Conservation (phyloP, 192 early-diverging fungal species). For the Gaertneriomyces sp. region DNA sequence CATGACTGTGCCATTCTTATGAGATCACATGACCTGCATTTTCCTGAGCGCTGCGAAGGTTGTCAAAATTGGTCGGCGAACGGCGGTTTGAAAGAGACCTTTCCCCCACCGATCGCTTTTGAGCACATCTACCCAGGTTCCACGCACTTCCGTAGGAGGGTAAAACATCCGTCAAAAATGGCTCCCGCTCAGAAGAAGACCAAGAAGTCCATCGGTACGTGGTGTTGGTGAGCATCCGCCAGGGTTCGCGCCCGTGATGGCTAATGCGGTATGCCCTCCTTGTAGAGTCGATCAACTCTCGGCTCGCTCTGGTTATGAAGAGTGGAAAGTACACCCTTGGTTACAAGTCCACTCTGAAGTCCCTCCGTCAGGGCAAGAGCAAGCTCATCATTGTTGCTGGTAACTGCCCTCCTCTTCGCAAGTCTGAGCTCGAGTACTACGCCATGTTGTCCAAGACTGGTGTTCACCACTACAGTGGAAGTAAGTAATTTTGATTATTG, state of each 20-base stretch:
- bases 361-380: conserved; percentile 93
- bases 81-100: too few species aligned
- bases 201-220: conserved; percentile 58
- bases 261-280: background rate
- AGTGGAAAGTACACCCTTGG: conserved; percentile 97
- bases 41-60: too few species aligned
- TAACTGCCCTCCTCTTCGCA: conserved; percentile 99
- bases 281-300: conserved; percentile 95
- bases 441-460: conserved; percentile 99
- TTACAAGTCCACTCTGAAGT: conserved; percentile 99
- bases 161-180: conserved; percentile 25
- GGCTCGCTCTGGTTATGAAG: conserved; percentile 99
- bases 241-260: too few species aligned
- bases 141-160: too few species aligned
- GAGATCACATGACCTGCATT: too few species aligned
- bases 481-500: conserved; percentile 49
- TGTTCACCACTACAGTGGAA: conserved; percentile 99
- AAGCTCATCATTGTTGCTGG: conserved; percentile 99
- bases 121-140: too few species aligned
- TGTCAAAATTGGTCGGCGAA: too few species aligned
- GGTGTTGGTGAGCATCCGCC: background rate
- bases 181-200: conserved; percentile 67
- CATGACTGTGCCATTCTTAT: too few species aligned
- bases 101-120: too few species aligned
- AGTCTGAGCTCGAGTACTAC: conserved; percentile 99